These are phyloP conservation scores for Colletotrichum gloeosporioides DNA, from an alignment of 2,329 filamentous ascomycete genomes.

Conservation along the genomic window DNA sequence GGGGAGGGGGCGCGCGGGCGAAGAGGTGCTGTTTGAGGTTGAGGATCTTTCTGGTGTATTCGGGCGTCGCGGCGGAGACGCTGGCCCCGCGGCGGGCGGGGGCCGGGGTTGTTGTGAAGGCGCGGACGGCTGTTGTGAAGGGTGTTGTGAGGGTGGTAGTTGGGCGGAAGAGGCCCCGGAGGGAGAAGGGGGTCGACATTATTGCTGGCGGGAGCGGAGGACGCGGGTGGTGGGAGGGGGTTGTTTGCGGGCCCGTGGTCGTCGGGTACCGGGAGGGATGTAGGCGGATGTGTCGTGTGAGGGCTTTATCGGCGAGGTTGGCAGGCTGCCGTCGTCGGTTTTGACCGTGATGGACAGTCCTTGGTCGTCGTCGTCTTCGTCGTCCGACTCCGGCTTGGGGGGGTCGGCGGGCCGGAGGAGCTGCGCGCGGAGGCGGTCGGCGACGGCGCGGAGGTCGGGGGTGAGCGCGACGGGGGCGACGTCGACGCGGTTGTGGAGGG, in stretches of 20 bases:
- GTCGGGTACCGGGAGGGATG: not conserved
- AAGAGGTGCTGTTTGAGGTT: constrained; percentile 55
- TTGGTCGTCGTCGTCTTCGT: not conserved
- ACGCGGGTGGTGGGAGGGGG: not conserved
- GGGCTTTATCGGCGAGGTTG: not conserved
- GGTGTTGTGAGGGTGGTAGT: not conserved
- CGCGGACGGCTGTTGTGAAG: not conserved
- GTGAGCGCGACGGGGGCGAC: not conserved
- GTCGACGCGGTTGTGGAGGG: not conserved
- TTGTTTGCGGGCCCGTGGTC: not conserved
- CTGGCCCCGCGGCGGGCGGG: constrained; percentile 17
- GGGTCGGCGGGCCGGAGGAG: too few relatives aligned
- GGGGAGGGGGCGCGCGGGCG: constrained; percentile 64
- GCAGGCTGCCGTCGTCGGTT: not conserved
- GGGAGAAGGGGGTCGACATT: not conserved
- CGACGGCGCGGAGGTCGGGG: too few relatives aligned
- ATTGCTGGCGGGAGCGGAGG: not conserved
- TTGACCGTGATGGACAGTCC: not conserved
- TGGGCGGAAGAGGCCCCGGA: not conserved
- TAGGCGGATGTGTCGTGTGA: too few relatives aligned
- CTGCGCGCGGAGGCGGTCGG: not conserved
- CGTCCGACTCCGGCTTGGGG: not conserved
- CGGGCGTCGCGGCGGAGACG: constrained; percentile 34
- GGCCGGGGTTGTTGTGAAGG: constrained; percentile 19
- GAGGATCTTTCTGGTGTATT: constrained; percentile 47